These are phyloP conservation scores for Petrea volubilis DNA, from an alignment of 257 asterid genomes.

Conservation along the genomic window DNA sequence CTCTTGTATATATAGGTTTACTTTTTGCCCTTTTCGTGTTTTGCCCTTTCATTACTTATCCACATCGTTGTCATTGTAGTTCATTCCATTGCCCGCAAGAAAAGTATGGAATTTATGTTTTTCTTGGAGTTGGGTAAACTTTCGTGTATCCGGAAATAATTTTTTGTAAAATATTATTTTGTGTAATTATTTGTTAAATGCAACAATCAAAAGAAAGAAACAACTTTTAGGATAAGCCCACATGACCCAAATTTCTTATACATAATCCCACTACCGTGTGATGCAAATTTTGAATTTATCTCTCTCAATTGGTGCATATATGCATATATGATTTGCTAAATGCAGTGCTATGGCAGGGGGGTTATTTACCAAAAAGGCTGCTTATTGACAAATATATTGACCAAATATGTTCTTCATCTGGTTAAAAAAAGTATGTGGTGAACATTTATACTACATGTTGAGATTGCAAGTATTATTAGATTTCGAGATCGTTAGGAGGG, in stretches of 20 bases:
- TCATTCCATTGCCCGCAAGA: constrained; percentile 28
- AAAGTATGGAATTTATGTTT: constrained; percentile 16
- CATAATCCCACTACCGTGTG: not conserved
- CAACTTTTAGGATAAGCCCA: not conserved
- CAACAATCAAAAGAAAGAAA: not conserved
- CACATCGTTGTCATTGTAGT: not conserved
- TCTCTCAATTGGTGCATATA: too few relatives aligned
- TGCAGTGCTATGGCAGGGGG: too few relatives aligned
- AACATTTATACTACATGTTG: too few relatives aligned
- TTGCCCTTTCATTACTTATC: not conserved
- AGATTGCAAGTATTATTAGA: too few relatives aligned
- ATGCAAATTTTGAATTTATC: not conserved
- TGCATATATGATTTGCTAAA: too few relatives aligned
- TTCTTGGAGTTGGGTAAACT: not conserved
- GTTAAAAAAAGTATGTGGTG: too few relatives aligned
- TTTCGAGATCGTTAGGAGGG: too few relatives aligned
- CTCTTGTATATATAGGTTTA: too few relatives aligned
- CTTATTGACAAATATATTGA: too few relatives aligned
- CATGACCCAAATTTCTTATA: not conserved
- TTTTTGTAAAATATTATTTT: not conserved
- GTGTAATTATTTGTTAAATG: not conserved
- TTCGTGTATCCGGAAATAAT: not conserved
- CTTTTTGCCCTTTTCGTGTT: not conserved
- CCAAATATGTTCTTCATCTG: too few relatives aligned
- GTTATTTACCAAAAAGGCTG: too few relatives aligned